Conservation (phyloP, 345 rosid species). For the Murraya koenigii region DNA sequence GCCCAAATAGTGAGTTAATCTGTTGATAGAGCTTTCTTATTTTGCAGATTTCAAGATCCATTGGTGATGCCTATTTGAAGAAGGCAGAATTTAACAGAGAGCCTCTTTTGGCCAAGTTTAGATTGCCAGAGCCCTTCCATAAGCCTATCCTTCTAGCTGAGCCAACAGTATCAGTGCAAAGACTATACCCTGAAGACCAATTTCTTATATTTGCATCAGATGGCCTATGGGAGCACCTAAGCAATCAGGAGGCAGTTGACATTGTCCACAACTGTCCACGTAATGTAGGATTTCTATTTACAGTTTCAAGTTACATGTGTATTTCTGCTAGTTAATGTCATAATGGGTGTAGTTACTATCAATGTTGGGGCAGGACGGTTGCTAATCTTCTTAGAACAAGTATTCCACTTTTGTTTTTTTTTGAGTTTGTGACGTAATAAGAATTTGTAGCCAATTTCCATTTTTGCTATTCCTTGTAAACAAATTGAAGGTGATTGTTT, state of each 20-base stretch:
- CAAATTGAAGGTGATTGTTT: neutral
- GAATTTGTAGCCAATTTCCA: constrained; percentile 3
- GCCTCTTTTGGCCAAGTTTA: constrained; percentile 77
- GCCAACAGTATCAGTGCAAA: constrained; percentile 72
- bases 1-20: neutral
- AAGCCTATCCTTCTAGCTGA: constrained; percentile 87
- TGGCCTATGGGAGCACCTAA: constrained; percentile 97
- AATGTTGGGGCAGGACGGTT: constrained; percentile 5
- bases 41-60: constrained; percentile 81
- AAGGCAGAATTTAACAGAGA: constrained; percentile 80
- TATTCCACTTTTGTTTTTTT: neutral
- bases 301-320: neutral
- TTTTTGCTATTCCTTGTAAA: neutral
- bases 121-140: constrained; percentile 68
- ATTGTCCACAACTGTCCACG: constrained; percentile 74
- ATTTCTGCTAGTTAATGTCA: constrained; percentile 2
- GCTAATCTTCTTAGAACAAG: constrained; percentile 9
- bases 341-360: neutral
- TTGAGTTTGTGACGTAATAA: neutral
- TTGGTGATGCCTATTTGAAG: constrained; percentile 95
- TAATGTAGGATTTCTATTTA: constrained; percentile 50
- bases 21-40: constrained; percentile 12
- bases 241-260: constrained; percentile 92
- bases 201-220: constrained; percentile 97
- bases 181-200: constrained; percentile 70